phyloP scores from a whole-genome alignment of 2,329 filamentous ascomycete genomes.

The Fusarium liriodendri region DNA sequence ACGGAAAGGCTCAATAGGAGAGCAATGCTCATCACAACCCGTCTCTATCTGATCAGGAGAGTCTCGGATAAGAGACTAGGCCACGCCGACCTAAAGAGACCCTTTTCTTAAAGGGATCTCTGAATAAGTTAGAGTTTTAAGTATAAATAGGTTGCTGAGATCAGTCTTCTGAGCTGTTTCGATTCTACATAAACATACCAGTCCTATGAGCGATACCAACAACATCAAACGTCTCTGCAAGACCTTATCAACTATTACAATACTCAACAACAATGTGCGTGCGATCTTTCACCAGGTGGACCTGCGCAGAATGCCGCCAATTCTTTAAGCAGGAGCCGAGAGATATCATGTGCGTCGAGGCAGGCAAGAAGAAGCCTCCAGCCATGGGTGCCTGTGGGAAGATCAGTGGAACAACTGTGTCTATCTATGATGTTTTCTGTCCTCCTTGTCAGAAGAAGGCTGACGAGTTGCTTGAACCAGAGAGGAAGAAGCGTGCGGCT shows the following conservation, averaged over 20 bases:
- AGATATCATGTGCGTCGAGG: not conserved
- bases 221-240: not conserved
- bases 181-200: not conserved
- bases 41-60: not conserved
- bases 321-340: not conserved
- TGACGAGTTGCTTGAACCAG: not conserved
- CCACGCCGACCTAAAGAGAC: not conserved
- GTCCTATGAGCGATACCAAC: not conserved
- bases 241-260: not conserved
- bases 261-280: not conserved
- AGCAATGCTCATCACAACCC: too few species aligned
- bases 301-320: not conserved
- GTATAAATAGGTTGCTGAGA: not conserved
- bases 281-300: not conserved
- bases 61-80: not conserved
- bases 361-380: not conserved
- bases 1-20: not conserved
- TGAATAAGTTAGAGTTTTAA: not conserved
- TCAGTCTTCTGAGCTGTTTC: not conserved
- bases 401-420: not conserved
- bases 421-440: not conserved
- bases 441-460: not conserved
- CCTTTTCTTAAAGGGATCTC: not conserved
- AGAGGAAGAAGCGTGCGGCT: not conserved
- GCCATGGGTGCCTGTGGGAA: not conserved